Percentiles rank a stretch among this genome's conserved stretches.
Conservation (phyloP, 179 eudicot genomes). For the Heliamphora pulchella region DNA sequence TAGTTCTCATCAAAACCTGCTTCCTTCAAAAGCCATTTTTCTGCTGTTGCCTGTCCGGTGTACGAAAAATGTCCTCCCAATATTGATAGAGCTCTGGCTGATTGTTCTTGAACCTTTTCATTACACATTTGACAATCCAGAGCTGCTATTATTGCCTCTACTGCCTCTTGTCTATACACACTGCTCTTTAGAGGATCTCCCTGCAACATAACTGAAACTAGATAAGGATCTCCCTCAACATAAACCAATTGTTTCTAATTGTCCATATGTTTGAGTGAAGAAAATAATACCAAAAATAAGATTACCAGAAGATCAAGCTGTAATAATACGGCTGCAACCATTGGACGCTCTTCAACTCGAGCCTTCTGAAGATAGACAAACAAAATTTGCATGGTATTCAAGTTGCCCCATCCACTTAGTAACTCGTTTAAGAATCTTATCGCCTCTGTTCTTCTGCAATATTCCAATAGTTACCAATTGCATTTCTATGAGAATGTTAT, state of each 20-base stretch:
- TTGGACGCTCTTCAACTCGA: conserved; percentile 34
- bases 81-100: conserved; percentile 34
- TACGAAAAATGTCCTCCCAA: conserved; percentile 40
- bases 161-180: conserved; percentile 42
- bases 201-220: conserved; percentile 32
- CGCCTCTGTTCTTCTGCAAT: conserved; percentile 25
- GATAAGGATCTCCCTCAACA: conserved; percentile 14
- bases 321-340: conserved; percentile 34
- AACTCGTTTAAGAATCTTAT: conserved; percentile 29
- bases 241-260: no score
- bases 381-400: conserved; percentile 41
- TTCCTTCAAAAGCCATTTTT: conserved; percentile 37
- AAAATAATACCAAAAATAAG: neutral
- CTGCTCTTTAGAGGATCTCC: conserved; percentile 40
- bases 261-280: neutral
- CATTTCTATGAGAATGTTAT: neutral
- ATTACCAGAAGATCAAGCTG: conserved; percentile 51
- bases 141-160: conserved; percentile 29
- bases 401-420: conserved; percentile 26
- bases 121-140: conserved; percentile 26
- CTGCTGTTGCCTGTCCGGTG: conserved; percentile 32
- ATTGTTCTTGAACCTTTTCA: conserved; percentile 33
- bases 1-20: conserved; percentile 28
- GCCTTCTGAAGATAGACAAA: conserved; percentile 38
- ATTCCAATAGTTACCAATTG: neutral